These are phyloP conservation scores for Cryptococcus maquisensis DNA, from an alignment of 1,284 basidiomycete genomes.

Conservation along the genomic window DNA sequence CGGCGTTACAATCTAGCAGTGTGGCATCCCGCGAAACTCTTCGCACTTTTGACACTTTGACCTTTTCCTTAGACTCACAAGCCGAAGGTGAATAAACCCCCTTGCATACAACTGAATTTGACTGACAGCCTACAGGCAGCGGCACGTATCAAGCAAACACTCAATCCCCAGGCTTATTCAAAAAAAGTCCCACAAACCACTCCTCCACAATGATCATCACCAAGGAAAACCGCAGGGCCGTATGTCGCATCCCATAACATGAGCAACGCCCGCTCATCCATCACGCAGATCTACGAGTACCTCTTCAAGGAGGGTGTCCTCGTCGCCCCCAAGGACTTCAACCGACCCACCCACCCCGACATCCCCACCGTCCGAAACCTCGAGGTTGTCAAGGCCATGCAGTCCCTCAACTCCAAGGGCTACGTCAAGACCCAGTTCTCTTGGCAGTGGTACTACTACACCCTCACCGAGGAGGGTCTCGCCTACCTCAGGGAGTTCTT, in stretches of 20 bases:
- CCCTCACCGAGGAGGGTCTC: slow-evolving; percentile 88
- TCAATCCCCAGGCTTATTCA: slow-evolving; percentile 16
- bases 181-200: slow-evolving; percentile 9
- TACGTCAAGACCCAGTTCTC: slow-evolving; percentile 97
- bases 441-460: slow-evolving; percentile 95
- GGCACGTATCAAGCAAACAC: slow-evolving; percentile 26
- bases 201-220: slow-evolving; percentile 42
- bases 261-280: neutral
- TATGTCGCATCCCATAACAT: slow-evolving; percentile 20
- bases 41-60: neutral
- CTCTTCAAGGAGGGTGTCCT: slow-evolving; percentile 99
- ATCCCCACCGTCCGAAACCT: slow-evolving; percentile 90
- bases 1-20: neutral
- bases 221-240: slow-evolving; percentile 46
- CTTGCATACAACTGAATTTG: slow-evolving; percentile 4
- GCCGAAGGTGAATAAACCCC: slow-evolving; percentile 15
- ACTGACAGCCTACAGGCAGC: slow-evolving; percentile 17
- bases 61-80: neutral
- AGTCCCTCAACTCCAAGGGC: slow-evolving; percentile 92
- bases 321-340: slow-evolving; percentile 99
- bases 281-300: slow-evolving; percentile 76
- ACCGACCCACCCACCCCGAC: slow-evolving; percentile 95
- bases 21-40: neutral
- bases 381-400: slow-evolving; percentile 98
- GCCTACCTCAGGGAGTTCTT: slow-evolving; percentile 93